Evolutionary conservation across 2,329 filamentous ascomycete genomes (phyloP).

Genomic region (Parastagonospora avenae): DNA sequence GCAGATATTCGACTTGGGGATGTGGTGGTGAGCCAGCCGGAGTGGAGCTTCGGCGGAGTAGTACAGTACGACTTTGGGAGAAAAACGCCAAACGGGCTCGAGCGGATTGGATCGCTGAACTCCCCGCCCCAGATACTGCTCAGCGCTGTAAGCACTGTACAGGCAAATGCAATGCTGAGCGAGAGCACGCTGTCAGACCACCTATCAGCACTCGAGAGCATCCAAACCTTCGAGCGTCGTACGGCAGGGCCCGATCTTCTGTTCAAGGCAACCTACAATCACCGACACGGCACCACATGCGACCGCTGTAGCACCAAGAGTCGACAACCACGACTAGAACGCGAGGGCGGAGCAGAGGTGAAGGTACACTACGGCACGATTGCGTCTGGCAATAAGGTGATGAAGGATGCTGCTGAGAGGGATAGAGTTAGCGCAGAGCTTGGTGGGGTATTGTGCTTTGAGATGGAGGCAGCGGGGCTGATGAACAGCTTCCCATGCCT

Average conservation of each 20-base stretch:
- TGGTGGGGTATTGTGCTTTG: neutral
- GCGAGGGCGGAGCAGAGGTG: neutral
- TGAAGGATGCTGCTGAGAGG: neutral
- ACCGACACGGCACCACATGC: neutral
- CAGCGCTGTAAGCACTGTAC: neutral
- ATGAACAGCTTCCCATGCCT: neutral
- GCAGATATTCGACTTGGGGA: conserved; percentile 10
- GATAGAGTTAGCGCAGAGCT: neutral
- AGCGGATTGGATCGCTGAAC: neutral
- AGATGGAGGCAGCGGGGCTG: neutral
- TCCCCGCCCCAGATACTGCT: neutral
- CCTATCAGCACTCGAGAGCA: neutral
- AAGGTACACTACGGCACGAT: neutral
- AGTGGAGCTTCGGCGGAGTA: conserved; percentile 4
- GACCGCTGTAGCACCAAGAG: neutral
- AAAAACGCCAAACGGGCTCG: neutral
- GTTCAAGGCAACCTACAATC: neutral
- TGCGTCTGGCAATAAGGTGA: neutral
- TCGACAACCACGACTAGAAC: neutral
- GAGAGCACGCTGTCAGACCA: neutral
- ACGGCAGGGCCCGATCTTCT: neutral
- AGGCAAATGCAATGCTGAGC: neutral
- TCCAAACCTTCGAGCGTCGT: neutral
- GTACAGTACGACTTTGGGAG: conserved; percentile 12
- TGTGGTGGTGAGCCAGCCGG: conserved; percentile 6